Evolutionary conservation across 768 basidiomycete genomes (phyloP).

Genomic region (Hirschioporus abietinus): DNA sequence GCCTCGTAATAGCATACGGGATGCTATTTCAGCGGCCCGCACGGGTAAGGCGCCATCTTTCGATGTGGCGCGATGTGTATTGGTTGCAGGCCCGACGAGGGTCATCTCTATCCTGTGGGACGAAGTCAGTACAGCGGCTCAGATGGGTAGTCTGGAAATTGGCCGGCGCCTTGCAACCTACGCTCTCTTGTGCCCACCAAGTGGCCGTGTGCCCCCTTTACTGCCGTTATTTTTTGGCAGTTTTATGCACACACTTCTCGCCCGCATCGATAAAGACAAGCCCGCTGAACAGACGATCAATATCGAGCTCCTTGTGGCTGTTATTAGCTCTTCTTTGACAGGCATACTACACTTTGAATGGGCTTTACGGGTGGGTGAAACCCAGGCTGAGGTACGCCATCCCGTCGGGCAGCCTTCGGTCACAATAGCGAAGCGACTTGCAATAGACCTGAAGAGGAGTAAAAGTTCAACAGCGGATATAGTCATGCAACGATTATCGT

Average conservation of each 20-base stretch:
- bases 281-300: conserved; percentile 48
- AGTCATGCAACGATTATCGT: conserved; percentile 54
- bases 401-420: conserved; percentile 60
- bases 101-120: conserved; percentile 69
- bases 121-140: conserved; percentile 50
- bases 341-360: conserved; percentile 68
- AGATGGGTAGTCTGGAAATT: conserved; percentile 54
- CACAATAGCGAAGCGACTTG: conserved; percentile 61
- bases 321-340: conserved; percentile 62
- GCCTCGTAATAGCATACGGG: conserved; percentile 50
- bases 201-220: conserved; percentile 46
- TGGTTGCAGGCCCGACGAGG: conserved; percentile 47
- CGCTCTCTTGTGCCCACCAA: conserved; percentile 58
- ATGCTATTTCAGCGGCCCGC: conserved; percentile 51
- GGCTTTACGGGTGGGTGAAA: conserved; percentile 50
- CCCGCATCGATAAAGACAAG: conserved; percentile 47
- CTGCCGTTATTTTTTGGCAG: conserved; percentile 70
- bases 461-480: conserved; percentile 47
- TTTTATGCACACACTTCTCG: conserved; percentile 58
- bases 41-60: conserved; percentile 59
- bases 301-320: conserved; percentile 58
- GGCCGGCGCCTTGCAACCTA: conserved; percentile 64
- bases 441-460: conserved; percentile 50
- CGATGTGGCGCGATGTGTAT: conserved; percentile 64
- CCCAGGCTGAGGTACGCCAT: conserved; percentile 34